Evolutionary conservation across 2,329 filamentous ascomycete species (phyloP), one percentile per base, ranked within the genome.

Genomic region (Ophiosphaerella korrae): DNA sequence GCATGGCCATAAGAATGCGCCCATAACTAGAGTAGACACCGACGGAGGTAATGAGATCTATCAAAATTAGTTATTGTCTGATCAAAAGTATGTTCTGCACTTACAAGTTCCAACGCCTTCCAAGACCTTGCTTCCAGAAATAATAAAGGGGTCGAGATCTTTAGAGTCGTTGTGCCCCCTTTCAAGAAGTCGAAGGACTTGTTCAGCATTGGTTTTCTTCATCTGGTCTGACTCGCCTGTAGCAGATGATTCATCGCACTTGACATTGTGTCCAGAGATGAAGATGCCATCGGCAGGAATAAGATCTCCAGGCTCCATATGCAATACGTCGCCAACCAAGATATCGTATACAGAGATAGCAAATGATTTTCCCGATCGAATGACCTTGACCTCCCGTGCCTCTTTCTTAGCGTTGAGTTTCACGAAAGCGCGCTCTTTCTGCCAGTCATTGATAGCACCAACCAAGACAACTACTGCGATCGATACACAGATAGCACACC

Each of bases 371-470:
- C 88, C 89, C 1, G 88, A 92, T n/a, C 89, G 85, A 45, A 89
- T 77, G 12, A 90, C 85, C 53, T 89, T 90, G 58, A 92, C 84
- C 44, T 82, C 76, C 24, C 88, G 82, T 64, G 90, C 86, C 42
- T 90, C 85, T 70, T 92, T 92, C 66, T 90, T 89, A 71, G 85
- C 85, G 72, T 91, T 91, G 52, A 92, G 76, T 71, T 89, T 90
- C 32, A 89, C 86, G 63, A 92, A 92, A 63, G 90, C 87, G 38
- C 87, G 82, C 68, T 92, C 89, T 71, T 92, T 92, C 63, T 92
- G 88, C 81, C 86, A 92, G 67, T 92, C 89, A 58, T 90, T 92
- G 38, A 86, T 76, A n/a, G 88, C 88, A 52, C 88, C 88, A 16
- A 90, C 88, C 16, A 88, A 71, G 3, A 91, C 86, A 42, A 92